Base-by-base conservation (phyloP, 768 basidiomycete genomes). In the Serendipita indica region DNA sequence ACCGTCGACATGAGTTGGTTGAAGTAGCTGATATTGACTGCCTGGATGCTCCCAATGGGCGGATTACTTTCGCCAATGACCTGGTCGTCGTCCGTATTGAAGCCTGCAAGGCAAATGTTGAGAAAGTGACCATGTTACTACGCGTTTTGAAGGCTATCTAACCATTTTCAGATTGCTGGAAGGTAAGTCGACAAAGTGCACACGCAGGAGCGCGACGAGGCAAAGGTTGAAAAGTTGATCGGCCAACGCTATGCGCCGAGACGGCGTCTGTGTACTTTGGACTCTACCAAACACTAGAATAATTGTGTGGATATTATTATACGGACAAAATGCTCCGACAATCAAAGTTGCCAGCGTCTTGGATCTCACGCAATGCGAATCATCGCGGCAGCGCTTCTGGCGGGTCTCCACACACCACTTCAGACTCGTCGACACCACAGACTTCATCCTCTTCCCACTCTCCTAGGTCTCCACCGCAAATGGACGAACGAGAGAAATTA, bases 401-500 rank as follows among this genome's bases (percentile, higher is more conserved):
- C 25, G 16, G 22, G 4, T 30, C 49, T 16, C 10, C 49, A 16
- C 22, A 33, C 7, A 54, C 22, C 32, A 33, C 16, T 4, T 54
- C 49, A 18, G 32, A 54, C n/a, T 18, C 49, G 10, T 30, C 49
- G 7, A 22, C 49, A 10, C 30, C 49, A n/a, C 22, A 54, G 25
- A 54, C 49, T 54, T 54, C 49, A 12, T 54, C 49, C n/a, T 54
- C 49, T 5, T 54, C 49, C 30, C 32, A 46, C 22, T 46, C 45
- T 12, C 22, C 45, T 13, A 46, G 22, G 22, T 46, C 45, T 46
- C 13, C 45, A 14, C 45, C 45, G 14, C 12, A 10, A 27, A 46
- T 20, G 13, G 45, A 46, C 45, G 45, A 46, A 46, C 12, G 45
- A 46, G 45, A 46, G 13, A 10, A 46, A 12, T 20, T 46, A 14